phyloP scores from a whole-genome alignment of 2,329 filamentous ascomycete species.

The Achaetomium macrosporum region DNA sequence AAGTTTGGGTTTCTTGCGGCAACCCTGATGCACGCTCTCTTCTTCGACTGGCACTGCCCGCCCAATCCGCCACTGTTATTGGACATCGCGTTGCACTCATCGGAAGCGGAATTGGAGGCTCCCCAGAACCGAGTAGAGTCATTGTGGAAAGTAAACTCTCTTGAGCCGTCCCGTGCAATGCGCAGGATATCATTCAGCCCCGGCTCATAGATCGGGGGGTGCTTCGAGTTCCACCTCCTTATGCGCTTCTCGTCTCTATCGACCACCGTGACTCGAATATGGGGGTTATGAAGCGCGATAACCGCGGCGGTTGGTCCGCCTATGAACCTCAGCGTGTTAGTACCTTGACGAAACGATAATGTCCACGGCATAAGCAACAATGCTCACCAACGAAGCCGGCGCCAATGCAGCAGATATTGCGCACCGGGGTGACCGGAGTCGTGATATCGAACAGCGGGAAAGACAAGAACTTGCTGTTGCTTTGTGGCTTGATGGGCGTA shows the following conservation, averaged over 20 bases:
- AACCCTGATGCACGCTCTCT: not conserved
- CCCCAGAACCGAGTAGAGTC: not conserved
- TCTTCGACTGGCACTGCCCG: no score
- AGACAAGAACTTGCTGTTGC: not conserved
- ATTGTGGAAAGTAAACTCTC: not conserved
- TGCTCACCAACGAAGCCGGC: conserved; percentile 6
- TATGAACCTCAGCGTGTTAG: not conserved
- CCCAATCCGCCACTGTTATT: no score
- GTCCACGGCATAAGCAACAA: not conserved
- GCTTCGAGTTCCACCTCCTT: conserved; percentile 4
- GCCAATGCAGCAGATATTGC: conserved; percentile 7
- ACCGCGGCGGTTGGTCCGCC: conserved; percentile 8
- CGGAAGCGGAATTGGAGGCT: no score
- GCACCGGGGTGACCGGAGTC: not conserved
- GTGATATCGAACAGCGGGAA: not conserved
- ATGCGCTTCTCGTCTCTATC: conserved; percentile 3
- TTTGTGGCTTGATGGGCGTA: not conserved
- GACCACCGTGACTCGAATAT: conserved; percentile 7
- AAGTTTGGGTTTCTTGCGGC: conserved; percentile 1
- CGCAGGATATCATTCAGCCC: conserved; percentile 1
- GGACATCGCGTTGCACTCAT: no score
- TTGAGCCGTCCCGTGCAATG: conserved; percentile 4
- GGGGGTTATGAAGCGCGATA: conserved; percentile 5
- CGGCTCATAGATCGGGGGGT: conserved; percentile 6
- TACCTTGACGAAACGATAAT: not conserved